These are phyloP conservation scores for Chaetomium cochliodes DNA, from an alignment of 495 filamentous ascomycete species.

Conservation along the genomic window DNA sequence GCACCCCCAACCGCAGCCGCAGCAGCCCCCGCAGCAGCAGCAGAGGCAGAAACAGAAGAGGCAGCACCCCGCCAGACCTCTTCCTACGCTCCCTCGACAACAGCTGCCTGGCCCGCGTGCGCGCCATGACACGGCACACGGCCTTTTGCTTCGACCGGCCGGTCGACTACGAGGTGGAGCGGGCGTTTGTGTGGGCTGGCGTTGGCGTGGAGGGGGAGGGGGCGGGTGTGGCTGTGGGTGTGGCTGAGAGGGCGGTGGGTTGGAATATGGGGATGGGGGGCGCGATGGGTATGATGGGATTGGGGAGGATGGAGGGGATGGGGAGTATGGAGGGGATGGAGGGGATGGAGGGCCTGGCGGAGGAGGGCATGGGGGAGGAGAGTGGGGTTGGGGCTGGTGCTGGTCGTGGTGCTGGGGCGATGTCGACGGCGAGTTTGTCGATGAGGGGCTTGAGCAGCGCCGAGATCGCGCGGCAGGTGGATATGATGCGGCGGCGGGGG, in stretches of 20 bases:
- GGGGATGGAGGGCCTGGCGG: not conserved
- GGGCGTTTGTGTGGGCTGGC: slow-evolving; percentile 17
- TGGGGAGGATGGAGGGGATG: not conserved
- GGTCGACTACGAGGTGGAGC: slow-evolving; percentile 14
- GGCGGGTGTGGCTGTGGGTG: not conserved
- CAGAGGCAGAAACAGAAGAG: too few species aligned
- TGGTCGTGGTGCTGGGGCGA: too few species aligned
- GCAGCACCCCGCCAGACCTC: not conserved
- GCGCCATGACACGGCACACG: slow-evolving; percentile 6
- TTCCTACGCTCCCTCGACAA: slow-evolving; percentile 17
- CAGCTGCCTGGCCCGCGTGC: slow-evolving; percentile 13
- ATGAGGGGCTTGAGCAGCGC: slow-evolving; percentile 6
- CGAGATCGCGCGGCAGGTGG: slow-evolving; percentile 9
- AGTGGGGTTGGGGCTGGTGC: too few species aligned
- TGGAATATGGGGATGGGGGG: too few species aligned
- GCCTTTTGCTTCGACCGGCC: slow-evolving; percentile 1
- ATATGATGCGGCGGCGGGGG: slow-evolving; percentile 12
- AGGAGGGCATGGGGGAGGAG: too few species aligned
- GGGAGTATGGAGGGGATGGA: not conserved
- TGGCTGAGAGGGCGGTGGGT: too few species aligned
- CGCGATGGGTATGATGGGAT: not conserved
- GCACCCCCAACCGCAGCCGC: too few species aligned
- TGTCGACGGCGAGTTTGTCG: not conserved
- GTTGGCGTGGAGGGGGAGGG: not conserved
- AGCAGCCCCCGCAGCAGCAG: not conserved